These are phyloP conservation scores for Metarhizium album DNA, from an alignment of 2,329 filamentous ascomycete species.

Conservation along the genomic window DNA sequence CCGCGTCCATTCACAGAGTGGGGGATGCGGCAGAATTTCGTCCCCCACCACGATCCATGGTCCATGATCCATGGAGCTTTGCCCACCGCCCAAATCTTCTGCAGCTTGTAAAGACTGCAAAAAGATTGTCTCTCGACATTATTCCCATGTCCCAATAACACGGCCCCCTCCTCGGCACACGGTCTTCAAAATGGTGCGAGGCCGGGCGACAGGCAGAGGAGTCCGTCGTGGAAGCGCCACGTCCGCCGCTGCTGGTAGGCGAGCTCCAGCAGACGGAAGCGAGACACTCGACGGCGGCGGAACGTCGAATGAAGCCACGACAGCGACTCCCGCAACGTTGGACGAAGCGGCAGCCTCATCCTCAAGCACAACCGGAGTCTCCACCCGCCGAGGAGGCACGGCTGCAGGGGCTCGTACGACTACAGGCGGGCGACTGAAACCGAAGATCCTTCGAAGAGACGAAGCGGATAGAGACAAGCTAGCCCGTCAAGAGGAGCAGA, in stretches of 20 bases:
- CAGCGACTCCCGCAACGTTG: slow-evolving; percentile 9
- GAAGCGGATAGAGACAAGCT: slow-evolving; percentile 37
- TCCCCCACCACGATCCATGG: no score
- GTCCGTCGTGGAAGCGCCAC: slow-evolving; percentile 20
- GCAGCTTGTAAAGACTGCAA: neutral
- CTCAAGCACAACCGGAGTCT: slow-evolving; percentile 13
- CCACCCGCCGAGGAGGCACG: slow-evolving; percentile 20
- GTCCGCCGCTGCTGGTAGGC: slow-evolving; percentile 13
- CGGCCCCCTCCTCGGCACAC: neutral
- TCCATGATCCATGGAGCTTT: slow-evolving; percentile 14
- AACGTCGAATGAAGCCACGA: slow-evolving; percentile 8
- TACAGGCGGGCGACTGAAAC: slow-evolving; percentile 31
- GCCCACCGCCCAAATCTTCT: slow-evolving; percentile 15
- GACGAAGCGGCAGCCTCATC: slow-evolving; percentile 10
- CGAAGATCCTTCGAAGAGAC: slow-evolving; percentile 38
- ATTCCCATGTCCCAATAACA: neutral
- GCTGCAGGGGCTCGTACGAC: slow-evolving; percentile 25
- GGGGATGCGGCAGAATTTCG: slow-evolving; percentile 17
- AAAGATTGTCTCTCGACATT: slow-evolving; percentile 3
- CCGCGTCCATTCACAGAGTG: neutral
- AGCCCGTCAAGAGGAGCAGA: slow-evolving; percentile 33
- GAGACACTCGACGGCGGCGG: slow-evolving; percentile 14
- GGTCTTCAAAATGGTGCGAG: slow-evolving; percentile 20
- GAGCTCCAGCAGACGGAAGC: slow-evolving; percentile 14
- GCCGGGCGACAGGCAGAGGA: slow-evolving; percentile 21